A percentile compares a stretch with the other conserved stretches of the same genome.
Evolutionary conservation across 306 rosid genomes (phyloP).

Genomic region (Gastrolobium villosum): DNA sequence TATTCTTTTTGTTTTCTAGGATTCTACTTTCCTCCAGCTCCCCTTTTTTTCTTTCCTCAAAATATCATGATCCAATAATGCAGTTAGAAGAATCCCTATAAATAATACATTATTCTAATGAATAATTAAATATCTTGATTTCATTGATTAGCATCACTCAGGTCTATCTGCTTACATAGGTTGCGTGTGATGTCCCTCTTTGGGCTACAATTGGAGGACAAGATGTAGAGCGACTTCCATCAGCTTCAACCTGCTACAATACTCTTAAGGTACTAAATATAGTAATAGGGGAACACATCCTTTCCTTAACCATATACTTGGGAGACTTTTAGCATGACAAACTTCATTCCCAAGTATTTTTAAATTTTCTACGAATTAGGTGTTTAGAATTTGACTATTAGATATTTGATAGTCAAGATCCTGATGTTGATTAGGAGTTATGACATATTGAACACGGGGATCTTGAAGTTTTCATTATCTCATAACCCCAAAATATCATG

Average conservation of each 20-base stretch:
- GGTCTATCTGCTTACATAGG: conserved; percentile 59
- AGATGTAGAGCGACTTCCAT: conserved; percentile 98
- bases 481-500: conserved; percentile 31
- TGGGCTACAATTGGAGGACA: conserved; percentile 96
- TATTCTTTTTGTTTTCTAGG: conserved; percentile 13
- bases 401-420: conserved; percentile 35
- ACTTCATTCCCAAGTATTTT: not conserved
- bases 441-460: not conserved
- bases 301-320: conserved; percentile 8
- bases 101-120: conserved; percentile 18
- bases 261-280: conserved; percentile 80
- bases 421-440: conserved; percentile 32
- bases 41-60: not conserved
- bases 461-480: conserved; percentile 28
- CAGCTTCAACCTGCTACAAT: conserved; percentile 99
- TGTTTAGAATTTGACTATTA: conserved; percentile 33
- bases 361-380: not conserved
- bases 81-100: conserved; percentile 17
- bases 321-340: conserved; percentile 9
- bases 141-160: conserved; percentile 8
- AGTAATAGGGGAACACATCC: conserved; percentile 32
- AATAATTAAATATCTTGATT: conserved; percentile 33
- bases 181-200: conserved; percentile 85
- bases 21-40: not conserved
- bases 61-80: conserved; percentile 21